Conservation (phyloP, 2,329 filamentous ascomycete species). For the Hypoxylon sp. region DNA sequence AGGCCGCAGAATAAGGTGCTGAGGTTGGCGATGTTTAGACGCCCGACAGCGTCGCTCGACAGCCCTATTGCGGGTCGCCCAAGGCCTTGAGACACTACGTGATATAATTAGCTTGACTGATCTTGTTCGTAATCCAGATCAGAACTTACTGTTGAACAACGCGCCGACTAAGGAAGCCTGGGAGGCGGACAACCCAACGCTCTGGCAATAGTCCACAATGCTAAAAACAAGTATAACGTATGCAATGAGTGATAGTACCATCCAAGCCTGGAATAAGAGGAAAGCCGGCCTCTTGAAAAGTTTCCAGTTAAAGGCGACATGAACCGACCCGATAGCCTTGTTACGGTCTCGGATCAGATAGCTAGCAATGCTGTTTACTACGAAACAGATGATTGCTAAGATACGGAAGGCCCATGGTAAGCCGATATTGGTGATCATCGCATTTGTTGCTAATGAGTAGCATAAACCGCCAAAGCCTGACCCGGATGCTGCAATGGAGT, state of each 20-base stretch:
- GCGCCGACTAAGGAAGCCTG: conserved; percentile 82
- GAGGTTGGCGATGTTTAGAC: conserved; percentile 78
- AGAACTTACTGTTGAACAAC: conserved; percentile 74
- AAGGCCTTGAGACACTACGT: conserved; percentile 70
- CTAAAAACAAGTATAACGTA: conserved; percentile 85
- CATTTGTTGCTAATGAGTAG: conserved; percentile 77
- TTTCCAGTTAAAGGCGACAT: conserved; percentile 74
- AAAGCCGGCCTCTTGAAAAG: conserved; percentile 76
- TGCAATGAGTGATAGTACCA: conserved; percentile 78
- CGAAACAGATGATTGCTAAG: conserved; percentile 61
- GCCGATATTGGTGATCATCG: conserved; percentile 76
- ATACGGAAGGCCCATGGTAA: conserved; percentile 71
- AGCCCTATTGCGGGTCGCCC: conserved; percentile 81
- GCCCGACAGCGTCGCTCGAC: conserved; percentile 77
- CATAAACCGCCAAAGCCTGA: conserved; percentile 81
- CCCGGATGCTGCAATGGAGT: conserved; percentile 77
- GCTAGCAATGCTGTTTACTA: conserved; percentile 69
- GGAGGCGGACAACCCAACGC: conserved; percentile 74
- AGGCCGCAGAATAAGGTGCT: conserved; percentile 76
- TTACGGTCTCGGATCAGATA: conserved; percentile 80
- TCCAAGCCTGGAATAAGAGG: conserved; percentile 75
- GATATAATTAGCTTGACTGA: conserved; percentile 13
- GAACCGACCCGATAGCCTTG: conserved; percentile 75
- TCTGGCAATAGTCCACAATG: conserved; percentile 79
- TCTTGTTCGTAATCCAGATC: background rate